These are phyloP conservation scores for Monosporascus cannonballus DNA, from an alignment of 2,329 filamentous ascomycete species.

Conservation along the genomic window DNA sequence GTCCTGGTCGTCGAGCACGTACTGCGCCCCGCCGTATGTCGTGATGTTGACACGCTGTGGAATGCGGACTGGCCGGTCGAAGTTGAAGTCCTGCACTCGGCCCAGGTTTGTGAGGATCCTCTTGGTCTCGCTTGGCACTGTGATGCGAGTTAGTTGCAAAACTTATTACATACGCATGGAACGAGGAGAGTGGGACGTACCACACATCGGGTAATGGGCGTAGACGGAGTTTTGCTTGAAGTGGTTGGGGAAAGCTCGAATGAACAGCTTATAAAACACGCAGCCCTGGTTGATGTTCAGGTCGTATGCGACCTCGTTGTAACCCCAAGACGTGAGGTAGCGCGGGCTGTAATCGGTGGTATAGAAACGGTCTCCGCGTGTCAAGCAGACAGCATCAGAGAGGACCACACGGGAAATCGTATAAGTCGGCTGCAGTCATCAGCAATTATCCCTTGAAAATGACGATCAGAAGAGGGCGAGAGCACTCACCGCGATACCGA, in stretches of 20 bases:
- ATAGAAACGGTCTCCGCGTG: constrained; percentile 73
- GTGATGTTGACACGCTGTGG: constrained; percentile 48
- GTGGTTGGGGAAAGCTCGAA: constrained; percentile 73
- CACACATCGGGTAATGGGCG: constrained; percentile 65
- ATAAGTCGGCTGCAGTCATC: constrained; percentile 50
- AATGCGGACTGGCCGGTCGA: constrained; percentile 50
- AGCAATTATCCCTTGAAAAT: constrained; percentile 1
- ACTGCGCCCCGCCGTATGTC: constrained; percentile 55
- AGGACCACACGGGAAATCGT: constrained; percentile 72
- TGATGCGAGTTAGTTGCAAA: constrained; percentile 8
- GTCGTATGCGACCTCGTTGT: constrained; percentile 67
- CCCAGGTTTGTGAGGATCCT: constrained; percentile 64
- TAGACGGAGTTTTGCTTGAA: constrained; percentile 76
- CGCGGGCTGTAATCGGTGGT: constrained; percentile 70
- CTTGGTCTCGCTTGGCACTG: constrained; percentile 64
- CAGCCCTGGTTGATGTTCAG: constrained; percentile 71
- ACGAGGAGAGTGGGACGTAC: constrained; percentile 11
- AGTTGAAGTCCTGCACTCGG: constrained; percentile 64
- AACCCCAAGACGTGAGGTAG: constrained; percentile 80
- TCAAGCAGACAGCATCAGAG: constrained; percentile 72
- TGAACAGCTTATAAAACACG: constrained; percentile 78
- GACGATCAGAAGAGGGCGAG: too few species aligned
- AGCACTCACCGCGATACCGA: constrained; percentile 53
- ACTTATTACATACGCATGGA: background rate
- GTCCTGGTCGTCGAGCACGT: constrained; percentile 53